Conservation (phyloP, 163 green algal species). For the Scenedesmus sp. region DNA sequence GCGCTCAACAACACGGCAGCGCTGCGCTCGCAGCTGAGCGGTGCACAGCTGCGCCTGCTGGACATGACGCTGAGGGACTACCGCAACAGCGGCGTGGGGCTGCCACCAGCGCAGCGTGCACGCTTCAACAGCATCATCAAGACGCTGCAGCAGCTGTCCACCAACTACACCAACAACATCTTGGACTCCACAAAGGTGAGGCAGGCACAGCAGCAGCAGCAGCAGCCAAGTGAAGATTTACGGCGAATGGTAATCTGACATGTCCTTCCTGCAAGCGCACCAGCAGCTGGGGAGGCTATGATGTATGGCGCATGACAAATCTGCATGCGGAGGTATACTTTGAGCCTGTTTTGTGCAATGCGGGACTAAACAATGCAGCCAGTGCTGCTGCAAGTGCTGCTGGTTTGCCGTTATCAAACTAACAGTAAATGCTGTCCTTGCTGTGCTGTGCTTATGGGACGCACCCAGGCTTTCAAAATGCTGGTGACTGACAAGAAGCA, state of each 20-base stretch:
- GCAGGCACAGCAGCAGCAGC: neutral
- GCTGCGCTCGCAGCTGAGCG: neutral
- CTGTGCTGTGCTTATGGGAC: neutral
- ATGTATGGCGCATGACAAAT: too few species aligned
- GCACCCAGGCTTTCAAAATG: conserved; percentile 23
- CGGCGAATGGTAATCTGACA: neutral
- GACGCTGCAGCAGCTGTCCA: conserved; percentile 26
- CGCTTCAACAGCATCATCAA: conserved; percentile 35
- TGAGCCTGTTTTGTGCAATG: too few species aligned
- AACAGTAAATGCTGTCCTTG: too few species aligned
- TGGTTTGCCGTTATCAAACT: neutral
- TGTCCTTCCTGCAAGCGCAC: neutral
- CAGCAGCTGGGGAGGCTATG: neutral
- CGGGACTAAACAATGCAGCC: neutral
- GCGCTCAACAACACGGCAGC: neutral
- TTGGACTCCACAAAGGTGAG: conserved; percentile 36
- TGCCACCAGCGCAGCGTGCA: conserved; percentile 9
- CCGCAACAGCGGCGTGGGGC: conserved; percentile 24
- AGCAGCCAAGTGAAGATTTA: neutral
- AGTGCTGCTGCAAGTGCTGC: neutral
- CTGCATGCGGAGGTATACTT: too few species aligned
- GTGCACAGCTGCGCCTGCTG: conserved; percentile 19
- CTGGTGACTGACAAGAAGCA: conserved; percentile 37
- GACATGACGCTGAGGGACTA: conserved; percentile 6
- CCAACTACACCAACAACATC: conserved; percentile 35